Conservation (phyloP, 1,139 yeast genomes). For the Yamadazyma trypodendri region DNA sequence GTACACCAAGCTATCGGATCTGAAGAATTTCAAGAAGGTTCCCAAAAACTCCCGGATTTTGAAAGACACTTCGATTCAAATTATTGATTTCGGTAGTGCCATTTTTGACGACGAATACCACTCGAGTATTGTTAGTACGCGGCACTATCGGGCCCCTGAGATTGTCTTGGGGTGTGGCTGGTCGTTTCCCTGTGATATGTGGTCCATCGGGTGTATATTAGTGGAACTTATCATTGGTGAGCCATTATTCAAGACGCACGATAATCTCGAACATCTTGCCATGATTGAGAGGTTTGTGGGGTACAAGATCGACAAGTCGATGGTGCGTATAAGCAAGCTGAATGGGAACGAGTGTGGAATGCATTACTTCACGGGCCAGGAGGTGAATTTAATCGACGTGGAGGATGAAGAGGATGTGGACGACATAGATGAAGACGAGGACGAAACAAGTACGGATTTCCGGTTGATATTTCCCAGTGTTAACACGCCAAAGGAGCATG, state of each 20-base stretch:
- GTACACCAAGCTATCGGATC: constrained; percentile 25
- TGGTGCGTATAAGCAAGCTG: constrained; percentile 36
- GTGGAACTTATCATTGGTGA: constrained; percentile 95
- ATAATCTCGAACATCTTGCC: constrained; percentile 89
- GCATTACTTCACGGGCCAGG: constrained; percentile 31
- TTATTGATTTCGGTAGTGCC: constrained; percentile 96
- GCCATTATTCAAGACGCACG: constrained; percentile 92
- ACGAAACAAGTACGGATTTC: constrained; percentile 21
- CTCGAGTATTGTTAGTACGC: constrained; percentile 84
- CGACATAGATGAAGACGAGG: constrained; percentile 24
- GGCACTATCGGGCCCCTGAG: constrained; percentile 98
- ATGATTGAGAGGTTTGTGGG: constrained; percentile 84
- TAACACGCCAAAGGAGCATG: constrained; percentile 46
- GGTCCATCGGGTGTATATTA: constrained; percentile 95
- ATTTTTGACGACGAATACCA: constrained; percentile 94
- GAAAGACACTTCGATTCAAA: constrained; percentile 75
- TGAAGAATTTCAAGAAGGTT: constrained; percentile 23
- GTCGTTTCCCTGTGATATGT: constrained; percentile 89
- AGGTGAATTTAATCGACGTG: constrained; percentile 14
- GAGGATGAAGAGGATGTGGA: constrained; percentile 19
- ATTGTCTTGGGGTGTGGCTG: constrained; percentile 92
- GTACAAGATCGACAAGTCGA: constrained; percentile 34
- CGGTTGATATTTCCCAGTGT: constrained; percentile 34
- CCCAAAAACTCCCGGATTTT: constrained; percentile 54
- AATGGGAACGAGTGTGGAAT: constrained; percentile 45